Evolutionary conservation across 2,329 filamentous ascomycete genomes (phyloP).

Genomic region (Colletotrichum godetiae): DNA sequence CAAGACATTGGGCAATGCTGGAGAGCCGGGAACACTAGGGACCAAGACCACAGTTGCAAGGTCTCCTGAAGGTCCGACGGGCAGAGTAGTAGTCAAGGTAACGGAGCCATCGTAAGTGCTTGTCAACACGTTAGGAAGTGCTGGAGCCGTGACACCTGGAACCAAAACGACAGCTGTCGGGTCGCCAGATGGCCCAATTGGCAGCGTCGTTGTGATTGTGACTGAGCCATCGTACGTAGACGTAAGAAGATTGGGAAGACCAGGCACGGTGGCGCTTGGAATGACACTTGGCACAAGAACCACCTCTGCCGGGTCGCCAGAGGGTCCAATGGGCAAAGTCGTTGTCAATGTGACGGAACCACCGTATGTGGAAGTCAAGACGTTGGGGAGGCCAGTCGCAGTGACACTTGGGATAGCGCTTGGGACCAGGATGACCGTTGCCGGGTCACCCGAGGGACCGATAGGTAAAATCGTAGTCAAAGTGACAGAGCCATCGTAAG

Average conservation of each 20-base stretch:
- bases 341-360: neutral
- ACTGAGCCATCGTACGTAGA: neutral
- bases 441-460: neutral
- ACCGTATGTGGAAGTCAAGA: neutral
- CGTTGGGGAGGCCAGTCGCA: neutral
- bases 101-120: slow-evolving; percentile 9
- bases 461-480: neutral
- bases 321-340: neutral
- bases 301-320: neutral
- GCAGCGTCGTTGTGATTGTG: neutral
- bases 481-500: slow-evolving; percentile 6
- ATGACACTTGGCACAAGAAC: neutral
- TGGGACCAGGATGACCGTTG: neutral
- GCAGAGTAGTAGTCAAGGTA: neutral
- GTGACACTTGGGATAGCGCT: neutral
- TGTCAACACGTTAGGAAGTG: neutral
- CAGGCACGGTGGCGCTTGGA: neutral
- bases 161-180: neutral
- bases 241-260: neutral
- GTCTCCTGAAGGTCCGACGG: neutral
- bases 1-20: neutral
- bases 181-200: neutral
- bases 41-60: slow-evolving; percentile 5
- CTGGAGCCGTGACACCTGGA: neutral
- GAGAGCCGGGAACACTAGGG: neutral